These are phyloP conservation scores for Chlorella vulgaris DNA, from an alignment of 139 green algal species.

Conservation along the genomic window DNA sequence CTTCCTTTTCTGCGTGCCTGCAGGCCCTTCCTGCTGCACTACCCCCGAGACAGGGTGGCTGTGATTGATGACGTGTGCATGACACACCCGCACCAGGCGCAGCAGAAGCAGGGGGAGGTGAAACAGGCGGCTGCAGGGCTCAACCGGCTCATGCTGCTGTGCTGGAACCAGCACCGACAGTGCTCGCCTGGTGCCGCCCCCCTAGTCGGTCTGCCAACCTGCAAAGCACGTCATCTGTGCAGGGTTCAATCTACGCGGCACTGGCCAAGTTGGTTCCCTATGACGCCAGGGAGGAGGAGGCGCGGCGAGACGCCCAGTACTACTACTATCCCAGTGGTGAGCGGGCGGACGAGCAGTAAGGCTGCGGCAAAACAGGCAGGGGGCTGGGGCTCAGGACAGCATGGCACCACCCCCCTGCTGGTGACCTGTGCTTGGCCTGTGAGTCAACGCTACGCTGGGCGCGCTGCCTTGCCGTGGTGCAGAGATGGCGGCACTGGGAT, in stretches of 20 bases:
- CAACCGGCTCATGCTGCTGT: slow-evolving; percentile 7
- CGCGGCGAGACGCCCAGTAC: slow-evolving; percentile 26
- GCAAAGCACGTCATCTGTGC: no score
- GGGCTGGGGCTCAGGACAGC: no score
- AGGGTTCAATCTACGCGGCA: slow-evolving; percentile 2
- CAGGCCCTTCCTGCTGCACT: slow-evolving; percentile 48
- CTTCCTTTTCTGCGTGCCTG: no score
- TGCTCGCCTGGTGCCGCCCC: no score
- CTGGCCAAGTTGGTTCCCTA: slow-evolving; percentile 4
- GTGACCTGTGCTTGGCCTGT: no score
- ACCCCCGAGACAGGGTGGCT: slow-evolving; percentile 36
- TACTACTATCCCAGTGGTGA: slow-evolving; percentile 15
- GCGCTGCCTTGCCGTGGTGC: no score
- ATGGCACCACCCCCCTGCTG: no score
- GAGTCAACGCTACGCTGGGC: no score
- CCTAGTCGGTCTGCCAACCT: no score
- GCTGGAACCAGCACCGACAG: neutral
- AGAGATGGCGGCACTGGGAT: slow-evolving; percentile 21
- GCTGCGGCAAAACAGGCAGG: no score
- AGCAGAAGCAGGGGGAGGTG: neutral
- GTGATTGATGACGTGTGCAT: slow-evolving; percentile 56
- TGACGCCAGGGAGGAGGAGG: slow-evolving; percentile 36
- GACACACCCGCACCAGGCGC: slow-evolving; percentile 21
- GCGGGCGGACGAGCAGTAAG: neutral
- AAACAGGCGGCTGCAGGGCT: neutral